Evolutionary conservation across 768 basidiomycete genomes (phyloP), one percentile per base, ranked within the genome.

Genomic region (Lactarius trivialis): DNA sequence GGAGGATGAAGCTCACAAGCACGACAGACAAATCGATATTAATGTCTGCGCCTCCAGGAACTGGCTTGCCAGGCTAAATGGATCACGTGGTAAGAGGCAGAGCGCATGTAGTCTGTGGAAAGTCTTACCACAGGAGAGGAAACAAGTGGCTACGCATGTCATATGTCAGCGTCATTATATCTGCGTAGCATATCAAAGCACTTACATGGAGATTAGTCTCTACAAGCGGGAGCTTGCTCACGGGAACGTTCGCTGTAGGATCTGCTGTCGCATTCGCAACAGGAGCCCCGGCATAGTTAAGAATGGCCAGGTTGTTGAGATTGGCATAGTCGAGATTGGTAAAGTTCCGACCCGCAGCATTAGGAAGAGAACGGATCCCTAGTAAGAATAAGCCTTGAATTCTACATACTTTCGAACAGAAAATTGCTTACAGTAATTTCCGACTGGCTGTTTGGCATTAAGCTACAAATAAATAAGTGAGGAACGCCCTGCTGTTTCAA

Each of bases 361-460:
- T 21, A 41, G 68, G 50, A 1, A 61, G 59, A 68, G 51, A 36
- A 70, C 73, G 69, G 57, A 52, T 65, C 66, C 61, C 32, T 64
- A 58, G 26, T 55, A 3, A 17, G 11, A 15, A 15, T 55, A 1
- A 28, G 24, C 19, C 11, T 45, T 34, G 34, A 15, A 36, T 37
- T 14, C 30, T 12, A 45, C 36, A 26, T 12, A 58, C 58, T 5
- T 52, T 32, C 2, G n/a, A 56, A 63, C 9, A 39, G 3, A 59
- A 57, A 32, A 56, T 64, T 57, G 67, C 51, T 15, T 15, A 79
- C 78, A 80, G 66, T 80, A 81, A 65, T 80, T 81, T 7, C 21
- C 45, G 21, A 45, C 45, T 6, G 45, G 45, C 11, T 45, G 45
- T 21, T 45, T 45, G 21, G 79, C 79, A 1, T 73, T 70, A 15